A percentile compares a stretch with the other conserved stretches of the same genome.
Conservation (phyloP, 805 yeast genomes). For the Blastobotrys peoriensis region DNA sequence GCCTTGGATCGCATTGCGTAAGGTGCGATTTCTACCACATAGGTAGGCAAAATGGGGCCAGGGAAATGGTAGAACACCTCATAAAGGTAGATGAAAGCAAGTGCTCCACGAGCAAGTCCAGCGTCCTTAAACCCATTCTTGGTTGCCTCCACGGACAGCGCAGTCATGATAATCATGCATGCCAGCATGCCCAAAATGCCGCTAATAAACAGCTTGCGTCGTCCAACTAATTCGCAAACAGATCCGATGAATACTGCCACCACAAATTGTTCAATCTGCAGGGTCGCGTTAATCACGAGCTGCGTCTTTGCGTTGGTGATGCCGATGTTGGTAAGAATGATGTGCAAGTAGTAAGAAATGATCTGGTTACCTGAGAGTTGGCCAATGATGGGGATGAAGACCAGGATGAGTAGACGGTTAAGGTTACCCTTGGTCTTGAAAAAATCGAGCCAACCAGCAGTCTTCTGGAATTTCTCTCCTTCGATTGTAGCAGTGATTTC, state of each 20-base stretch:
- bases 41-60: slow-evolving; percentile 7
- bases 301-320: slow-evolving; percentile 30
- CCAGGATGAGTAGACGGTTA: slow-evolving; percentile 9
- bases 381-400: slow-evolving; percentile 5
- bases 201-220: slow-evolving; percentile 12
- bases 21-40: slow-evolving; percentile 22
- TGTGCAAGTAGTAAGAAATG: slow-evolving; percentile 38
- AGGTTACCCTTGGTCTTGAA: slow-evolving; percentile 8
- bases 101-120: slow-evolving; percentile 10
- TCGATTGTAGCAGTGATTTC: slow-evolving; percentile 11
- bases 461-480: slow-evolving; percentile 6
- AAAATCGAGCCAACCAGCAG: slow-evolving; percentile 8
- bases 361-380: slow-evolving; percentile 16
- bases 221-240: slow-evolving; percentile 11
- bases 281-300: slow-evolving; percentile 15
- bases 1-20: slow-evolving; percentile 38
- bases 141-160: slow-evolving; percentile 8
- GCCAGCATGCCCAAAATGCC: slow-evolving; percentile 12
- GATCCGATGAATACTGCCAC: slow-evolving; percentile 9
- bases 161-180: slow-evolving; percentile 32
- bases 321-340: slow-evolving; percentile 50
- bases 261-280: slow-evolving; percentile 9
- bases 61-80: background rate
- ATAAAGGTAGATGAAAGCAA: slow-evolving; percentile 13
- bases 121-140: slow-evolving; percentile 6